Evolutionary conservation across 305 asterid genomes (phyloP), one percentile per base, ranked within the genome.

Genomic region (Ilex paraguariensis): DNA sequence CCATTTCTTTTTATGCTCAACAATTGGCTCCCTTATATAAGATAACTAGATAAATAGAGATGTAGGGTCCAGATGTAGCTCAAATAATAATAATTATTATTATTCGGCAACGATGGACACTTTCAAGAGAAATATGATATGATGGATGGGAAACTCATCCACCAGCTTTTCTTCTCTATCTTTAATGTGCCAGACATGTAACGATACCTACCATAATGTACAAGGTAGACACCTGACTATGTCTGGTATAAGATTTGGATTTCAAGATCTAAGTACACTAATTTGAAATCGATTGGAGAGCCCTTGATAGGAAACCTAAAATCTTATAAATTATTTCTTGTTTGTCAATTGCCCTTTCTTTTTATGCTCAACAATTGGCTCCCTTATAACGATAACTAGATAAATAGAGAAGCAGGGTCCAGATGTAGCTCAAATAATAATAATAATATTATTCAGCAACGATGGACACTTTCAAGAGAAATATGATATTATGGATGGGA

Each of bases 61-160:
- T 77, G 39, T 82, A 67, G 67, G 59, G 75, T 57, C 83, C 82
- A 78, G 82, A 75, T 85, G 85, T 21, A 79, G 86, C 87, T 77
- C 81, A 60, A 71, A 42, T 55, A 78, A 62, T 74, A 69, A 77
- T 10, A 48, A 2, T 15, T n/a, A 17, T 33, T 67, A 80, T 54
- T 49, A 67, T 16, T 21, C 55, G 61, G 85, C 76, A 77, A 73
- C 77, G 79, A 80, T 65, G 74, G 59, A 64, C 69, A 61, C 81
- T 84, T 70, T 60, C 72, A 64, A 78, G 70, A 68, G 81, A 75
- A 70, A 48, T 46, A 62, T 51, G 59, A 21, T 21, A 21, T 58
- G 64, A 66, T 52, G 21, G 67, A 79, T 58, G 75, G 61, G 73
- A 70, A 79, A 70, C 73, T 63, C 78, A 60, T 61, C 70, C 10